Base-by-base conservation (phyloP, 345 rosid species). In the Geranium brycei region DNA sequence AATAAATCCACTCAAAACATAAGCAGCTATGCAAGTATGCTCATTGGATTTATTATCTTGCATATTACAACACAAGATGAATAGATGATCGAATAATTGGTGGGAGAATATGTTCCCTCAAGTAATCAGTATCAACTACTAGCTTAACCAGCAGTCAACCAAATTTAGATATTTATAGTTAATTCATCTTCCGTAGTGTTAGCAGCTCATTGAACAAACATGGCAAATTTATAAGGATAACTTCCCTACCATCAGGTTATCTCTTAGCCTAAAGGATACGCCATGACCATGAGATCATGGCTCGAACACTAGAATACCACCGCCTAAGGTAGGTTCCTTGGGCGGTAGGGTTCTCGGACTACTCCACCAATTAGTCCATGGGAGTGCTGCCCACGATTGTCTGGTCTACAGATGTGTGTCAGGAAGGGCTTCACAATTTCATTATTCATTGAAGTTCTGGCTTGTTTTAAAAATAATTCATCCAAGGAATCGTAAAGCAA, bases 31-130 rank as follows among this genome's bases (percentile, higher is more conserved):
- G 19, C 32, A 30, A 18, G n/a, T 12, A 56, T 10, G 30, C 17
- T 30, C 19, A 15, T 35, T 55, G 11, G 3, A 60, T 59, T 64
- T 57, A 63, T 57, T 63, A 41, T 64, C 38, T 19, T 56, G 66
- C 30, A 28, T 67, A 38, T 28, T 59, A 17, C 19, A 3, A 69
- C 17, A 61, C 2, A 1, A 11, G 41, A 35, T 35, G 41, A 35
- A 35, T 35, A 35, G 41, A 35, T 35, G 41, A 4, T 7, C 10
- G 10, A 35, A 7, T 4, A 35, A 35, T 35, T 0, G 10, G 10
- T 7, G 18, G 47, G 53, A 13, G 15, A 13, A 47, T 47, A 13
- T 47, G 53, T 47, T 47, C 53, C 53, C 53, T 8, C 7, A 47
- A 47, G 53, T 13, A 3, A 10, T 6, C 14, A 47, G 53, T 10